Evolutionary conservation across 177 flowering plant species (phyloP), one percentile per base, ranked within the genome.

Genomic region (Vitis hybrid): DNA sequence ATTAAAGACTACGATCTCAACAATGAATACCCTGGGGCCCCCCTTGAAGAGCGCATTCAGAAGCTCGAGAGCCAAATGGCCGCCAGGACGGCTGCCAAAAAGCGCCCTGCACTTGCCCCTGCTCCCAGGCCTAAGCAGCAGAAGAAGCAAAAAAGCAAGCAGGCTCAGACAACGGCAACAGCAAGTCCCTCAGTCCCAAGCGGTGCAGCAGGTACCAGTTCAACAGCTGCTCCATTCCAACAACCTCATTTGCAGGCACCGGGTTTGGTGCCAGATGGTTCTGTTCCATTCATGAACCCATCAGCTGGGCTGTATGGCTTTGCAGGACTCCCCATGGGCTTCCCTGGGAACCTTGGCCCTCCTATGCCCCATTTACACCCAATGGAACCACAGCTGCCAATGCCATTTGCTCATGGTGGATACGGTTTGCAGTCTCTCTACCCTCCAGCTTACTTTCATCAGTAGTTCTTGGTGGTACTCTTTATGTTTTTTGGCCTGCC

Each of bases 1-100:
- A 72, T 88, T 60, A 81, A 79, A 64, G 85, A 84, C 3, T 64
- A 80, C 69, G 63, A 76, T 30, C 80, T 82, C 50, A 78, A 75
- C 34, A 75, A 82, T 12, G 74, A 82, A 67, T 77, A 69, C 55
- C 73, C 81, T 0, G 71, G 60, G 9, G 76, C 57, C 26, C 58
- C 26, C 30, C 75, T 84, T 63, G 67, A 73, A 49, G 77, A 79
- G 68, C 81, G 75, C 6, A 60, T 84, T 55, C 79, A 73, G 65
- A 74, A 79, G 62, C 50, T 84, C 34, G 84, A 82, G 56, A 82
- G 79, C 48, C 71, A 71, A 68, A 82, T 82, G 69, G 69, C 74
- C 1, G 78, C 70, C 15, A 77, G 72, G 68, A 7, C 45, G 8
- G 45, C 45, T 39, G 45, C 45, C 45, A 39, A 39, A 39, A 84